Percentiles rank a stretch among this genome's conserved stretches.
phyloP scores from a whole-genome alignment of 768 basidiomycete species.

The Leccinum broughii region DNA sequence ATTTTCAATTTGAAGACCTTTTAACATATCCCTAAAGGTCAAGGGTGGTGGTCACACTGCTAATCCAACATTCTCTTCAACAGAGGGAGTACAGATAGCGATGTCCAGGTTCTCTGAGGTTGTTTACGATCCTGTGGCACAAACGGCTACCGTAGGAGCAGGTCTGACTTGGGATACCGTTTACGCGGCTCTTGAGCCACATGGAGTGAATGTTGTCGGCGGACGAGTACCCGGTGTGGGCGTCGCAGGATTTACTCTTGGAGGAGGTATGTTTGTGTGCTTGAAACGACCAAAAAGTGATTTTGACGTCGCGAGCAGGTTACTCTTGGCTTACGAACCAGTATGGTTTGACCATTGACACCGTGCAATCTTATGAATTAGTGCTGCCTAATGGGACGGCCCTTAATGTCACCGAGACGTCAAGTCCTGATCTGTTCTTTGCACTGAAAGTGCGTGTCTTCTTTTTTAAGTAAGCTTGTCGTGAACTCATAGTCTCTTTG shows the following conservation, averaged over 20 bases:
- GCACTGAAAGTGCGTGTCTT: slow-evolving; percentile 38
- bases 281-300: not conserved
- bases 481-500: not conserved
- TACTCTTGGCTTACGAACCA: slow-evolving; percentile 57
- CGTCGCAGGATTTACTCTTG: slow-evolving; percentile 58
- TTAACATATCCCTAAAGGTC: slow-evolving; percentile 37
- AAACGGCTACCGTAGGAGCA: slow-evolving; percentile 42
- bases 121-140: slow-evolving; percentile 37
- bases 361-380: slow-evolving; percentile 52
- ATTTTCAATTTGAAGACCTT: too few species aligned
- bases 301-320: slow-evolving; percentile 4
- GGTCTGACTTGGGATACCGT: slow-evolving; percentile 65
- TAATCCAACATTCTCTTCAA: slow-evolving; percentile 60
- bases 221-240: slow-evolving; percentile 56
- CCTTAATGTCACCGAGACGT: slow-evolving; percentile 32
- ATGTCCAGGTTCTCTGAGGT: slow-evolving; percentile 49
- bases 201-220: slow-evolving; percentile 56
- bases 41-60: slow-evolving; percentile 60
- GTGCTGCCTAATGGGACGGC: slow-evolving; percentile 49
- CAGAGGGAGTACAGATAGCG: slow-evolving; percentile 55
- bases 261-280: slow-evolving; percentile 43
- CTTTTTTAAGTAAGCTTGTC: not conserved
- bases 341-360: slow-evolving; percentile 58
- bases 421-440: slow-evolving; percentile 43
- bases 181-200: slow-evolving; percentile 49